Evolutionary conservation across 441 rosid genomes (phyloP).

Genomic region (Mallotus japonicus): DNA sequence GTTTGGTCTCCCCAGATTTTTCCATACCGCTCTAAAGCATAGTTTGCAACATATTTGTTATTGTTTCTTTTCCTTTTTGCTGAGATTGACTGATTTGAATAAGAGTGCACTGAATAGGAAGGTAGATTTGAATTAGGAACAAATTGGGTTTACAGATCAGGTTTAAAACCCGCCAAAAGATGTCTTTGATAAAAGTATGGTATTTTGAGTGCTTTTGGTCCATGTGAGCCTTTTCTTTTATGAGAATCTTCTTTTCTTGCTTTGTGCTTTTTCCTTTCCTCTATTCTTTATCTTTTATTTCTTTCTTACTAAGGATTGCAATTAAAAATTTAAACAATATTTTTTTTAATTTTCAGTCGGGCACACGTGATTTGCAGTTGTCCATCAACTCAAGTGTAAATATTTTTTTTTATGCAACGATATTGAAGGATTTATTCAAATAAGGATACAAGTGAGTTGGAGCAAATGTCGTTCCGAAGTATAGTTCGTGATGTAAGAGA

Average conservation of each 20-base stretch:
- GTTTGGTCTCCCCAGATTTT: not conserved
- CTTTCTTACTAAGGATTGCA: slow-evolving; percentile 34
- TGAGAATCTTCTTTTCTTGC: slow-evolving; percentile 59
- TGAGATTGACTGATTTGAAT: slow-evolving; percentile 31
- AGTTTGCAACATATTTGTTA: not conserved
- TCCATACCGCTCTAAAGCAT: not conserved
- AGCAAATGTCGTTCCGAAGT: slow-evolving; percentile 85
- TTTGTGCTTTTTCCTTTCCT: slow-evolving; percentile 38
- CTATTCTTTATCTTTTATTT: slow-evolving; percentile 25
- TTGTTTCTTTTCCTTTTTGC: slow-evolving; percentile 18
- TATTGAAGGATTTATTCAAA: slow-evolving; percentile 17
- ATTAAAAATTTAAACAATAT: slow-evolving; percentile 22
- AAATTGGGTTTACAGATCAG: slow-evolving; percentile 21
- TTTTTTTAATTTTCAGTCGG: slow-evolving; percentile 32
- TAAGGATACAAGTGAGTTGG: slow-evolving; percentile 7
- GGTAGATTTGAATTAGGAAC: slow-evolving; percentile 25
- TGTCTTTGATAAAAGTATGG: slow-evolving; percentile 43
- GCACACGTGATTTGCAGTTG: slow-evolving; percentile 11
- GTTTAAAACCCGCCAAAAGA: slow-evolving; percentile 39
- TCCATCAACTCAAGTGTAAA: slow-evolving; percentile 24
- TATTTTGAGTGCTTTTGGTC: slow-evolving; percentile 44
- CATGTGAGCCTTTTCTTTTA: slow-evolving; percentile 47
- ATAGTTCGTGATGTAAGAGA: slow-evolving; percentile 93
- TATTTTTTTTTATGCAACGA: slow-evolving; percentile 17
- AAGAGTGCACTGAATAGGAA: not conserved